Evolutionary conservation across 805 yeast genomes (phyloP), one percentile per base, ranked within the genome.

Genomic region (Yarrowia hollandica): DNA sequence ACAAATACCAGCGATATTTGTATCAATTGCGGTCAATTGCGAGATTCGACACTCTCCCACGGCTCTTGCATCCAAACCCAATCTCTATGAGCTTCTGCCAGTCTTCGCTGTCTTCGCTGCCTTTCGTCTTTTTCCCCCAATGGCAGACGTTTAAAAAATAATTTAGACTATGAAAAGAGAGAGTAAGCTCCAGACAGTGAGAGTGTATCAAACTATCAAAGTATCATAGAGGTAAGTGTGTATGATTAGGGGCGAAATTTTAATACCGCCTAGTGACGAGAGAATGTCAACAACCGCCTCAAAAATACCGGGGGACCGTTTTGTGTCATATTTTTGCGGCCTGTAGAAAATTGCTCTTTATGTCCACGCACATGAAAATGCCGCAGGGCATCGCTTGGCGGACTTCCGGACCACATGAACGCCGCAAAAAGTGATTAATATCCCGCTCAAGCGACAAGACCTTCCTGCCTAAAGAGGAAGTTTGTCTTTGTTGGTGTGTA

Each of bases 301-400:
- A n/a, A n/a, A n/a, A n/a, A n/a, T n/a, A n/a, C n/a, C n/a, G n/a
- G n/a, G n/a, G n/a, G n/a, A n/a, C 48, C 48, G 33, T 41, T 26
- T 15, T 41, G 2, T 41, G 48, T 26, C 48, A 41, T 16, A 8
- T 3, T n/a, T 5, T 35, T 12, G n/a, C n/a, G n/a, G n/a, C n/a
- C n/a, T n/a, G n/a, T n/a, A n/a, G n/a, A n/a, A n/a, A n/a, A n/a
- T n/a, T n/a, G n/a, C n/a, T n/a, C n/a, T n/a, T n/a, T n/a, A n/a
- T n/a, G n/a, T n/a, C n/a, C n/a, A n/a, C n/a, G n/a, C n/a, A n/a
- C n/a, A n/a, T n/a, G n/a, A 9, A 26, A 41, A 41, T 41, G 48
- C 48, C 48, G 48, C 48, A 41, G 48, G 48, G 33, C 48, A 41
- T 25, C 48, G 31, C 48, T 41, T 41, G 48, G 48, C 48, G 12